Base-by-base conservation (phyloP, 257 asterid species). In the Craterostigma plantagineum region DNA sequence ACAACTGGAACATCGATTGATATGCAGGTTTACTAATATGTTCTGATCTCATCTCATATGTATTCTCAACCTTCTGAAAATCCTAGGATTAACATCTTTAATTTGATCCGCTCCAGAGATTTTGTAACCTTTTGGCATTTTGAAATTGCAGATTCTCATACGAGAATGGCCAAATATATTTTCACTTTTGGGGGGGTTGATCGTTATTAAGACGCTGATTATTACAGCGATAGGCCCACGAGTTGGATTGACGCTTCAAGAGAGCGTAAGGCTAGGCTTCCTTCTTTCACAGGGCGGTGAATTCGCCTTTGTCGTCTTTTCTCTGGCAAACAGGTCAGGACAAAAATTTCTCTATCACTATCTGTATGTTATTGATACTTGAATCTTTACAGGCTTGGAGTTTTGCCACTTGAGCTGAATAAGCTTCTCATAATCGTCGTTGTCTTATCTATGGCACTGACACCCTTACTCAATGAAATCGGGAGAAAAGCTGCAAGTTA, bases 201-300 rank as follows among this genome's bases (percentile, higher is more conserved):
- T 90, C 55, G 81, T 57, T 42, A 77, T 90, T 59, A 90, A 90
- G 81, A 83, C 98, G 44, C 36, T 68, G 54, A 90, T 90, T 57
- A 82, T 90, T 63, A 60, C 98, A 36, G 95, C 93, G 58, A 53
- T 87, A 63, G 98, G 92, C 42, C 98, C 98, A 23, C 90, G 91
- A 35, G 90, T 90, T 36, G 98, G 95, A 49, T 69, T 90, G 35
- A 68, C 72, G 60, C 76, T 83, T 55, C 74, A 63, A 66, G 98
- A 90, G 79, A 90, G 98, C 55, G 52, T 90, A 58, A 63, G 98
- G 70, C 79, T 90, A 50, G 98, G 98, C 11, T 69, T 82, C 53
- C 98, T 90, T 63, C 93, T 90, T 50, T 90, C 98, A 40, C 98
- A 90, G 63, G 98, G 98, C 35, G 98, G 98, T 16, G 98, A 90